These are phyloP conservation scores for Agrocybe pediades DNA, from an alignment of 768 basidiomycete genomes.

Conservation along the genomic window DNA sequence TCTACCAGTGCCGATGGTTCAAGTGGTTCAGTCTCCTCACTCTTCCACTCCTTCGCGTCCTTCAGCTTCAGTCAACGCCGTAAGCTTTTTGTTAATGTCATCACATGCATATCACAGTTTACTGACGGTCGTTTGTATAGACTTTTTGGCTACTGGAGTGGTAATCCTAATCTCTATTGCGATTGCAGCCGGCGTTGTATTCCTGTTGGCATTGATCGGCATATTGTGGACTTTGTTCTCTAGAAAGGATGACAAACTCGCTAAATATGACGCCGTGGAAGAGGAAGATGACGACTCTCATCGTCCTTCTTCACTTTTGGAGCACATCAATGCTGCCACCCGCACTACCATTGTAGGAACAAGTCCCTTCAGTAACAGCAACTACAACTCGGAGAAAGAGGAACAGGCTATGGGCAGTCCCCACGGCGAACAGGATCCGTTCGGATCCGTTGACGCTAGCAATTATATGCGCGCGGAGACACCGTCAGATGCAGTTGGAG, in stretches of 20 bases:
- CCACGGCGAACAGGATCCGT: conserved; percentile 51
- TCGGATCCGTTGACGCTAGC: conserved; percentile 73
- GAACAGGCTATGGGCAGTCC: conserved; percentile 40
- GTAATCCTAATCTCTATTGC: conserved; percentile 98
- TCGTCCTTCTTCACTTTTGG: conserved; percentile 84
- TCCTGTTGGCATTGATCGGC: conserved; percentile 81
- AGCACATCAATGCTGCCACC: conserved; percentile 90
- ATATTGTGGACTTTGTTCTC: conserved; percentile 90
- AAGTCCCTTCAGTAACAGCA: conserved; percentile 37
- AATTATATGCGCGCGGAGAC: conserved; percentile 82
- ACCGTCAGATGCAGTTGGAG: conserved; percentile 73
- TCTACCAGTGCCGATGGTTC: conserved; percentile 66
- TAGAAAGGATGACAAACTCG: conserved; percentile 71
- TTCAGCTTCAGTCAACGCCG: conserved; percentile 76
- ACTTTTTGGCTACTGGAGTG: conserved; percentile 87
- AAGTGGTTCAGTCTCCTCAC: conserved; percentile 68
- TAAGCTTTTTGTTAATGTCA: conserved; percentile 39
- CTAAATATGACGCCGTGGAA: conserved; percentile 63
- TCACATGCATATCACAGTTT: conserved; percentile 8
- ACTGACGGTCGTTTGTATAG: conserved; percentile 37
- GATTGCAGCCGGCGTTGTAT: conserved; percentile 91
- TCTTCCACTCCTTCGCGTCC: conserved; percentile 81
- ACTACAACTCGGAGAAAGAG: conserved; percentile 54
- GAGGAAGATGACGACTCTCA: conserved; percentile 81
- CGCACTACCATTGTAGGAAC: conserved; percentile 77